Percentiles rank a stretch among this genome's conserved stretches.
Conservation (phyloP, 2,329 filamentous ascomycete species). For the Pseudogymnoascus sp. region DNA sequence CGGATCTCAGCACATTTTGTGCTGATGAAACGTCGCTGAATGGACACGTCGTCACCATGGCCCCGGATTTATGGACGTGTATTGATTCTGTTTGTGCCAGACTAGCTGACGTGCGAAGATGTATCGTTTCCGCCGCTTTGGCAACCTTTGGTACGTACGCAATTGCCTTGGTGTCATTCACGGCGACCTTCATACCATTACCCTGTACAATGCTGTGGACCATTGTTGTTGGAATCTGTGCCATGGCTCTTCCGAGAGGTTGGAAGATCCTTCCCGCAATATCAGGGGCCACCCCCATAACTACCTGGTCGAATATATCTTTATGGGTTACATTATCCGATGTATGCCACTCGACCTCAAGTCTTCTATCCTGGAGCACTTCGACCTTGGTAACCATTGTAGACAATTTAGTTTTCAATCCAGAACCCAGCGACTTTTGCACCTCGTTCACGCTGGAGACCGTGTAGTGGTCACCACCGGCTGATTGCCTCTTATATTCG, state of each 20-base stretch:
- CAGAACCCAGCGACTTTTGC: constrained; percentile 37
- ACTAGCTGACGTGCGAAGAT: constrained; percentile 20
- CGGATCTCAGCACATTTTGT: constrained; percentile 36
- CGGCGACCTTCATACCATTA: constrained; percentile 25
- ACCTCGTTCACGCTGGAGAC: constrained; percentile 44
- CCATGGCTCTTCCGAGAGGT: constrained; percentile 33
- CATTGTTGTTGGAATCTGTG: constrained; percentile 39
- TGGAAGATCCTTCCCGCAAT: constrained; percentile 42
- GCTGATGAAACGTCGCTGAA: constrained; percentile 27
- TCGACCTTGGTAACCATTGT: constrained; percentile 33
- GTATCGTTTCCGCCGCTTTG: constrained; percentile 22
- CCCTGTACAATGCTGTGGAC: constrained; percentile 43
- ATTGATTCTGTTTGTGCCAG: constrained; percentile 35
- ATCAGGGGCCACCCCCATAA: constrained; percentile 49
- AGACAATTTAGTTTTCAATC: constrained; percentile 36
- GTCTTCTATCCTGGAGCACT: constrained; percentile 20
- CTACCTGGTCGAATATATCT: constrained; percentile 42
- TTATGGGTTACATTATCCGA: constrained; percentile 17
- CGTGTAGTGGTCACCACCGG: constrained; percentile 43
- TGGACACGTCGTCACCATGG: constrained; percentile 47
- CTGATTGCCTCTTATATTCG: constrained; percentile 41
- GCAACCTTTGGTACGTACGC: constrained; percentile 12
- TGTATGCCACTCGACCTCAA: constrained; percentile 31
- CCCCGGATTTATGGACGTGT: constrained; percentile 43
- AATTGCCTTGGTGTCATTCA: constrained; percentile 13